These are phyloP conservation scores for Lepraria neglecta DNA, from an alignment of 495 filamentous ascomycete genomes.

Conservation along the genomic window DNA sequence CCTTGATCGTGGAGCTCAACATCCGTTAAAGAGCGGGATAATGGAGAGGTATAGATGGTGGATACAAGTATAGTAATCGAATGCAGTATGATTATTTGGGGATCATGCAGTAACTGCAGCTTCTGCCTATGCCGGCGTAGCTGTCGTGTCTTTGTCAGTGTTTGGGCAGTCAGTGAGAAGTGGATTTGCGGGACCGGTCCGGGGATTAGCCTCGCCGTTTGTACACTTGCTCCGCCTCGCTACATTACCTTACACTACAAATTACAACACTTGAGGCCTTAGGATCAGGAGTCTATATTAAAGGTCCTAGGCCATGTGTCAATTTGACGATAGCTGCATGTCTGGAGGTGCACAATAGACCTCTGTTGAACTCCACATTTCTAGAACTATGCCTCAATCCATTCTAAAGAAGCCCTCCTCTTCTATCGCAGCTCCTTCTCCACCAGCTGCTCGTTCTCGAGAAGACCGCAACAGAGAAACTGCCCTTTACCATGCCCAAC, in stretches of 20 bases:
- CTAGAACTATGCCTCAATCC: conserved; percentile 9
- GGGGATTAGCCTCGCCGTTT: too few relatives aligned
- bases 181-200: not conserved
- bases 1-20: not conserved
- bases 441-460: conserved; percentile 38
- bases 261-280: too few relatives aligned
- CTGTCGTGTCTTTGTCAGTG: conserved; percentile 3
- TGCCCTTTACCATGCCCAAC: conserved; percentile 72
- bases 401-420: conserved; percentile 14
- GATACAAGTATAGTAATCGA: not conserved
- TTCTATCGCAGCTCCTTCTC: conserved; percentile 31
- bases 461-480: conserved; percentile 51
- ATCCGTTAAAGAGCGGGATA: not conserved
- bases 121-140: not conserved
- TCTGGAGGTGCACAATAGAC: too few relatives aligned
- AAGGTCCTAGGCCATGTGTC: too few relatives aligned
- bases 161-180: not conserved
- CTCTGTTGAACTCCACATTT: not conserved
- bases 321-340: too few relatives aligned
- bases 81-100: not conserved
- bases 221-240: too few relatives aligned
- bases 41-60: not conserved
- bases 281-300: too few relatives aligned
- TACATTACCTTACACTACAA: too few relatives aligned
- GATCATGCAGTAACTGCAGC: not conserved